Evolutionary conservation across 306 rosid genomes (phyloP).

Genomic region (Prunus persica): Prunus_persica_NCBIv2 NC_034012.1:1612501-1613000

Average conservation of each 20-base stretch:
- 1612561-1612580: no score
- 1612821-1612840: neutral
- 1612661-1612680: neutral
- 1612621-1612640: neutral
- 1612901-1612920: neutral
- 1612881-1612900: neutral
- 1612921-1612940: conserved; percentile 3
- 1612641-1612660: neutral
- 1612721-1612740: neutral
- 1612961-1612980: neutral
- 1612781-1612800: neutral
- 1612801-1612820: neutral
- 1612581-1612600: neutral
- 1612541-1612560: no score
- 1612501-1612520: neutral
- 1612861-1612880: neutral
- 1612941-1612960: neutral
- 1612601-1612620: neutral
- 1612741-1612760: neutral
- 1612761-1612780: neutral
- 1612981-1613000: neutral
- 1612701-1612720: neutral
- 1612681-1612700: neutral
- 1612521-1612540: no score
- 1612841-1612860: neutral